Evolutionary conservation across 2,329 filamentous ascomycete species (phyloP), one percentile per base, ranked within the genome.

Genomic region (Microdochium paspali): DNA sequence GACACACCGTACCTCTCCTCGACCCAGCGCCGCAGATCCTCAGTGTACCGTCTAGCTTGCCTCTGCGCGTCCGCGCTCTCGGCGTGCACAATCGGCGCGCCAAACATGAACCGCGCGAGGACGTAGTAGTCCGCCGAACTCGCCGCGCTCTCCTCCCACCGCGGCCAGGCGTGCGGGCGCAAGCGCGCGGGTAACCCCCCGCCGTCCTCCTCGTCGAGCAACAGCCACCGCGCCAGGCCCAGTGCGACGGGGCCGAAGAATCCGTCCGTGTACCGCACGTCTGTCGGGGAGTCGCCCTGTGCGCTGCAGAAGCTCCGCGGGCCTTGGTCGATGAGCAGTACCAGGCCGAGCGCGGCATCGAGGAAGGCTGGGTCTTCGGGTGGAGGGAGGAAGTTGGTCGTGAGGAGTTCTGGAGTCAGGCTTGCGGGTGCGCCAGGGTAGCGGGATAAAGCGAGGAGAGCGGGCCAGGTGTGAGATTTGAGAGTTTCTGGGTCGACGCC

Each of bases 241-340:
- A 55, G 32, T n/a, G 54, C 50, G 30, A 60, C 42, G 20, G 51
- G 30, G 45, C 51, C 54, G 44, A 62, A 63, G 52, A 58, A 61
- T 24, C 32, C 53, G 31, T 56, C 51, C 4, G 50, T 57, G 51
- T 56, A 62, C 25, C 59, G 52, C 15, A 46, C 46, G 44, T 62
- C 56, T 23, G 61, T 48, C 26, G 26, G 26, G 13, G 26, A 7
- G 26, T 28, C 26, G 7, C 26, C 26, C 4, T 20, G 10, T 5
- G 28, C 57, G 57, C 12, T 46, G 15, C 28, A 57, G 56, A 6
- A 61, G 40, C 3, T 51, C 10, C 61, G 53, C 3, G 58, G 53
- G 10, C 44, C 54, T 44, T 63, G 56, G 49, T 61, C 61, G 3
- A 63, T 50, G 13, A 63, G 46, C 3, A 62, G 50, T 35, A 54